Evolutionary conservation across 2,329 filamentous ascomycete genomes (phyloP), one percentile per base, ranked within the genome.

Genomic region (Colletotrichum karsti): DNA sequence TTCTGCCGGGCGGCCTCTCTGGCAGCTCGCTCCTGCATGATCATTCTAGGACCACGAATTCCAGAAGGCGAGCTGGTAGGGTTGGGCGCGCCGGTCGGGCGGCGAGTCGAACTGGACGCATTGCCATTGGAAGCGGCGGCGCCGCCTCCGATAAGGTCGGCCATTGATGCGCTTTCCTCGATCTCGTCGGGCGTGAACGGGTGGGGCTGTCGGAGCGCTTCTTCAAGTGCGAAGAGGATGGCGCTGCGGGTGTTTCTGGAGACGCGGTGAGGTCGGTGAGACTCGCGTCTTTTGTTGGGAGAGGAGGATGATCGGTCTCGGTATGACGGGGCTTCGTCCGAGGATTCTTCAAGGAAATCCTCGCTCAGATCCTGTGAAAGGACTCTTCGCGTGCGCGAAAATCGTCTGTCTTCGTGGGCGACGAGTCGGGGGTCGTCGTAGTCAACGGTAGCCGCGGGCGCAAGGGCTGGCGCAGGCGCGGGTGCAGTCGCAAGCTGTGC

Each of bases 111-210:
- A 8, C 63, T 42, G 20, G 81, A 69, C 64, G 82, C 86, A 77
- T 87, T 87, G 72, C 87, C 88, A 76, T 88, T 87, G 71, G 87
- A 84, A 71, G 82, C 79, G 71, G 85, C 82, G 74, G 84, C 84
- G 76, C 89, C 88, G 76, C 89, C 86, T 67, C 79, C 78, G 70
- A 85, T 79, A 74, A 97, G 85, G 79, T 97, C 95, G 73, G 95
- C 92, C 95, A 99, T 98, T 75, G 90, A 89, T 73, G 95, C 93
- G 87, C 93, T 92, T 84, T 97, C 93, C 85, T 99, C 96, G 69
- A 91, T 87, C 73, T 91, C 83, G 80, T 97, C 94, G 24, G 92
- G 87, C 8, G 94, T 97, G 81, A 98, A 97, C 54, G 90, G 84
- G 72, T 94, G 88, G 2, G 95, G 94, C 51, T 91, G 88, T 73